These are phyloP conservation scores for Trichoderma gamsii DNA, from an alignment of 495 filamentous ascomycete species.

Conservation along the genomic window DNA sequence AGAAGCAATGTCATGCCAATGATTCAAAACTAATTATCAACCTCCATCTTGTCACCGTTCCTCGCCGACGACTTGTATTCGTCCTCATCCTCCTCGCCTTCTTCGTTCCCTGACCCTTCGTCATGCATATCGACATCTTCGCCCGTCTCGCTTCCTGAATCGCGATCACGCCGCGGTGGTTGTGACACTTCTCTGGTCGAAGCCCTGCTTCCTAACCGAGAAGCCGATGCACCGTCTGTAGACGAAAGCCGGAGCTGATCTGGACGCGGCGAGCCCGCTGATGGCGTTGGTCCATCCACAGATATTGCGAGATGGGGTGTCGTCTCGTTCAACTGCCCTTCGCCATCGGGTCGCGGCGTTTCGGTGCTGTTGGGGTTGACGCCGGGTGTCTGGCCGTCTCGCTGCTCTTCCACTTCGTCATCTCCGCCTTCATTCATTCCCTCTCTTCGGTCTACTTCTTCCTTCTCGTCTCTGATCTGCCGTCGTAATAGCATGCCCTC, in stretches of 20 bases:
- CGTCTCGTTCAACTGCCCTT: constrained; percentile 34
- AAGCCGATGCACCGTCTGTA: not conserved
- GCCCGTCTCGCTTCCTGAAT: constrained; percentile 32
- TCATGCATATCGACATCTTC: constrained; percentile 57
- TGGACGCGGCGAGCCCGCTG: constrained; percentile 47
- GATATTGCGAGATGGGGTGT: constrained; percentile 43
- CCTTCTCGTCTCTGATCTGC: constrained; percentile 91
- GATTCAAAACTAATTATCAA: constrained; percentile 16
- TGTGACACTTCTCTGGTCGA: constrained; percentile 7
- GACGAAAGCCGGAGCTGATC: constrained; percentile 31
- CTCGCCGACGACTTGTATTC: constrained; percentile 35
- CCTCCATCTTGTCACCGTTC: constrained; percentile 61
- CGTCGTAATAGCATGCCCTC: constrained; percentile 80
- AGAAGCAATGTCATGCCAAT: constrained; percentile 1
- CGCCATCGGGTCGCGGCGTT: constrained; percentile 37
- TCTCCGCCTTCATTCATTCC: constrained; percentile 81
- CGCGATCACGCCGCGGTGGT: constrained; percentile 24
- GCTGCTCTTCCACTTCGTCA: constrained; percentile 39
- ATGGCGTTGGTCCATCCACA: constrained; percentile 60
- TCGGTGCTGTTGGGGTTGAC: constrained; percentile 34
- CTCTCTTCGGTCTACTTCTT: constrained; percentile 67
- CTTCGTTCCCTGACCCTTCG: constrained; percentile 28
- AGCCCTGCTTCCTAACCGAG: not conserved
- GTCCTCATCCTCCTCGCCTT: constrained; percentile 31
- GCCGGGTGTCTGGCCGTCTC: constrained; percentile 35